A percentile compares a stretch with the other conserved stretches of the same genome.
phyloP scores from a whole-genome alignment of 1,284 basidiomycete genomes.

The Trametes pubescens region DNA sequence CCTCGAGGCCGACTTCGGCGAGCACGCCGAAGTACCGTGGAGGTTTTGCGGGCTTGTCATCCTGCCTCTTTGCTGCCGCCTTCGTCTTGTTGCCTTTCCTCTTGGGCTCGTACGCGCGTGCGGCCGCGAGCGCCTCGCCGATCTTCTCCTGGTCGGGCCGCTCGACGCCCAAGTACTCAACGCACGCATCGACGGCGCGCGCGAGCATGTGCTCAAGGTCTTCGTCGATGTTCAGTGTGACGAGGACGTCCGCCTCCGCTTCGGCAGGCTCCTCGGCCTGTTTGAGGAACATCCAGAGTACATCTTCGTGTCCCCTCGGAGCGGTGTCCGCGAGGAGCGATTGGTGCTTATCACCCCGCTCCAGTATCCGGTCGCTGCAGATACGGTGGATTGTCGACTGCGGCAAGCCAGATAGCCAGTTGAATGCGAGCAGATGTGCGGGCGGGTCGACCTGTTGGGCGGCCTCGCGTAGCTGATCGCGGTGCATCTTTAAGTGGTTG shows the following conservation, averaged over 20 bases:
- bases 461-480: slow-evolving; percentile 69
- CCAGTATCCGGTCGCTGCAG: slow-evolving; percentile 77
- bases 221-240: slow-evolving; percentile 72
- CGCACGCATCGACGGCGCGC: slow-evolving; percentile 68
- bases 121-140: slow-evolving; percentile 63
- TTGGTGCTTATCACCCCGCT: slow-evolving; percentile 88
- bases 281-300: slow-evolving; percentile 84
- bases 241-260: slow-evolving; percentile 67
- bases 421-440: slow-evolving; percentile 79
- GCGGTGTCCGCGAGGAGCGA: slow-evolving; percentile 68
- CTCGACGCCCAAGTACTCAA: slow-evolving; percentile 57
- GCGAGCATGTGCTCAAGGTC: slow-evolving; percentile 62
- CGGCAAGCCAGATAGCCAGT: slow-evolving; percentile 75
- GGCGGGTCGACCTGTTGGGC: slow-evolving; percentile 52
- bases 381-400: slow-evolving; percentile 71
- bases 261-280: slow-evolving; percentile 71
- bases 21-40: slow-evolving; percentile 82
- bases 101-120: slow-evolving; percentile 57
- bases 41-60: slow-evolving; percentile 28
- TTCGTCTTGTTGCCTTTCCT: slow-evolving; percentile 41
- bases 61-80: slow-evolving; percentile 39
- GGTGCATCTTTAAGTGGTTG: slow-evolving; percentile 86
- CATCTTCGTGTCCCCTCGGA: slow-evolving; percentile 74
- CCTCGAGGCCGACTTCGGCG: slow-evolving; percentile 72
- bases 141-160: slow-evolving; percentile 66